phyloP scores from a whole-genome alignment of 1,139 yeast species.

The Zygoascus hellenicus region DNA sequence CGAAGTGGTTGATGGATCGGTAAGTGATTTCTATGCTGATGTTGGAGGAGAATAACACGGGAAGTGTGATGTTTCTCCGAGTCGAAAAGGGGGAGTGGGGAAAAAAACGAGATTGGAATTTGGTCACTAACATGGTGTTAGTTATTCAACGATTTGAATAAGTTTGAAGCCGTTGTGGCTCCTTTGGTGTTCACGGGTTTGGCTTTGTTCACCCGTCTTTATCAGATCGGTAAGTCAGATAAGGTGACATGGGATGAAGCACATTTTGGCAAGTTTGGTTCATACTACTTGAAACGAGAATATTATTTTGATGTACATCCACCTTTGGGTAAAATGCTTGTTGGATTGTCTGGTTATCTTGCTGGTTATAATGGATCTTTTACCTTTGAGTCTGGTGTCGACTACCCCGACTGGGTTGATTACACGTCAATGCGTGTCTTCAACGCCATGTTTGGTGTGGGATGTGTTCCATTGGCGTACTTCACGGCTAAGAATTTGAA shows the following conservation, averaged over 20 bases:
- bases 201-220: constrained; percentile 63
- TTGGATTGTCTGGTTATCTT: constrained; percentile 87
- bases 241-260: constrained; percentile 96
- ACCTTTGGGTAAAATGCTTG: constrained; percentile 95
- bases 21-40: no score
- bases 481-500: constrained; percentile 85
- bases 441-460: constrained; percentile 83
- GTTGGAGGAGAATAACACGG: neutral
- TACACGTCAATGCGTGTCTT: constrained; percentile 90
- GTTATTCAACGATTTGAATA: neutral
- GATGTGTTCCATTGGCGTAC: constrained; percentile 91
- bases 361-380: constrained; percentile 96
- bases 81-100: no score
- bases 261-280: constrained; percentile 61
- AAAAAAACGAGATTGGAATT: no score
- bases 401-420: constrained; percentile 80
- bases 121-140: neutral
- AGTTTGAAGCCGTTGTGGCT: constrained; percentile 43
- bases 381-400: constrained; percentile 85
- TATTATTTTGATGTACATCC: constrained; percentile 89
- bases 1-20: constrained; percentile 12
- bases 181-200: constrained; percentile 55
- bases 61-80: no score
- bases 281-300: constrained; percentile 36
- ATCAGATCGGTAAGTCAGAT: constrained; percentile 55